phyloP scores from a whole-genome alignment of 1,284 basidiomycete species.

The Gymnopus androsaceus region DNA sequence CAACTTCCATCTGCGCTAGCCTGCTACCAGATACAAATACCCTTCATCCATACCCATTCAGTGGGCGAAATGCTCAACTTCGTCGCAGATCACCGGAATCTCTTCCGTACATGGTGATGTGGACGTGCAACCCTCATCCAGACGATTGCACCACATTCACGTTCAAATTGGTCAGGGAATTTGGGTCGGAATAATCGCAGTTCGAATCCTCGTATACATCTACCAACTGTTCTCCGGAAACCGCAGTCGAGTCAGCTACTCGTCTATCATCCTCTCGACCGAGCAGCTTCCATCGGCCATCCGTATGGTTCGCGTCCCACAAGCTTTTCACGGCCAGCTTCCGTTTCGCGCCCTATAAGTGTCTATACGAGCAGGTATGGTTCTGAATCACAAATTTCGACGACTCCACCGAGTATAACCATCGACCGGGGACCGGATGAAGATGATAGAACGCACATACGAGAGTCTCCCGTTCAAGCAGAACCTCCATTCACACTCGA shows the following conservation, averaged over 20 bases:
- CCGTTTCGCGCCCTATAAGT: background rate
- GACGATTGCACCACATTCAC: background rate
- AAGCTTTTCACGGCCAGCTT: background rate
- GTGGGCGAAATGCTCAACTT: background rate
- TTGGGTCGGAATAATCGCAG: background rate
- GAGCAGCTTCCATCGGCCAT: background rate
- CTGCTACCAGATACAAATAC: background rate
- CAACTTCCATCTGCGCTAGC: slow-evolving; percentile 5
- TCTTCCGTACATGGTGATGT: background rate
- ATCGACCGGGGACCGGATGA: background rate
- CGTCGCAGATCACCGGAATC: slow-evolving; percentile 2
- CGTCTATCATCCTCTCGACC: slow-evolving; percentile 6
- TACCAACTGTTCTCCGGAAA: slow-evolving; percentile 1
- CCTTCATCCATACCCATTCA: slow-evolving; percentile 8
- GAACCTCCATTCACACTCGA: background rate
- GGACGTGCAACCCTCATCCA: background rate
- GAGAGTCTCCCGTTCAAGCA: slow-evolving; percentile 9
- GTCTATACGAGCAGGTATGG: background rate
- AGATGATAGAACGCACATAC: too few relatives aligned
- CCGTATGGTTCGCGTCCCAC: background rate
- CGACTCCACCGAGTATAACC: slow-evolving; percentile 3
- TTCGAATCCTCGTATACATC: slow-evolving; percentile 7
- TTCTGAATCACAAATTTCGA: background rate
- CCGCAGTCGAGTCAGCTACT: background rate
- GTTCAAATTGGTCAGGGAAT: background rate